Conservation (phyloP, 2,329 filamentous ascomycete species). For the Fusarium floridanum region DNA sequence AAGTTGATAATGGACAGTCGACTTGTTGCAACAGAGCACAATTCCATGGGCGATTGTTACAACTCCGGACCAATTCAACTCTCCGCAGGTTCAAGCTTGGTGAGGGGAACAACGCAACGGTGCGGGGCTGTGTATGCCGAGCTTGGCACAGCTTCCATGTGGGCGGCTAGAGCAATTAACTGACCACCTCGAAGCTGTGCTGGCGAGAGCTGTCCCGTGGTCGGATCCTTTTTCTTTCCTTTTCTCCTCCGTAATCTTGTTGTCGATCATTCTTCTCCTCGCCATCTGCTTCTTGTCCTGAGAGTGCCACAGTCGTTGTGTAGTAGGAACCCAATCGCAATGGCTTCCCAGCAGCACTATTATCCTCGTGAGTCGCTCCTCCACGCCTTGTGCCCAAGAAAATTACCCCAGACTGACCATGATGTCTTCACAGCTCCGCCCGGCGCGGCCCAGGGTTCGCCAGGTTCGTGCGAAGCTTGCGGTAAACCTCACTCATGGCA, state of each 20-base stretch:
- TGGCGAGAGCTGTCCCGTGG: slow-evolving; percentile 20
- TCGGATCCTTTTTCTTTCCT: slow-evolving; percentile 11
- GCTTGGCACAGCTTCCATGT: slow-evolving; percentile 33
- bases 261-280: background rate
- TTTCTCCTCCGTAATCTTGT: slow-evolving; percentile 4
- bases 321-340: slow-evolving; percentile 37
- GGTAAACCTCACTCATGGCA: background rate
- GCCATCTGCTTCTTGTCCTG: background rate
- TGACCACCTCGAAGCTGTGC: slow-evolving; percentile 16
- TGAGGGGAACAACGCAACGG: slow-evolving; percentile 15
- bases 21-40: background rate
- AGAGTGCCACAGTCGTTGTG: background rate
- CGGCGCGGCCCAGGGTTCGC: slow-evolving; percentile 47
- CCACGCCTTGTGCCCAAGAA: slow-evolving; percentile 24
- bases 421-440: slow-evolving; percentile 55
- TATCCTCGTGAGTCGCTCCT: slow-evolving; percentile 60
- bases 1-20: background rate
- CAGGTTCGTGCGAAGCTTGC: slow-evolving; percentile 44
- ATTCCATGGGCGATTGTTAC: background rate
- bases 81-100: slow-evolving; percentile 10
- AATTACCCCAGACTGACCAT: slow-evolving; percentile 38
- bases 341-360: slow-evolving; percentile 59
- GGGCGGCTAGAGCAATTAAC: slow-evolving; percentile 36
- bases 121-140: slow-evolving; percentile 36
- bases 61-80: slow-evolving; percentile 1